Percentiles rank a stretch among this genome's conserved stretches.
These are phyloP conservation scores for Naegleria fowleri DNA, from an alignment of 208 protist genomes.

Conservation along the genomic window DNA sequence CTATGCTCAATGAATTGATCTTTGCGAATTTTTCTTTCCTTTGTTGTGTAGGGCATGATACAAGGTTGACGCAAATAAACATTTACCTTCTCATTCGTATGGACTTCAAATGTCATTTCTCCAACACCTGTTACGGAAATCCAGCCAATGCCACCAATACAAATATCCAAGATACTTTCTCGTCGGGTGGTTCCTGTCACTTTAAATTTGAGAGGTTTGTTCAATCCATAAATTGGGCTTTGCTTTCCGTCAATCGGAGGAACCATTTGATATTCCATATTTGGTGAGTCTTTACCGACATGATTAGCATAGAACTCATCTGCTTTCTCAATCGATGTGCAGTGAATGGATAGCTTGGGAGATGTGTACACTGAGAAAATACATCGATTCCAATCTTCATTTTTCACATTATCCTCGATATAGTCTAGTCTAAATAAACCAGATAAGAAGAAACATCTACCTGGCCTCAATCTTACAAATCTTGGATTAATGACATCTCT, in stretches of 20 bases:
- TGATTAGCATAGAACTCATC: not conserved
- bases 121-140: conserved; percentile 22
- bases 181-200: not conserved
- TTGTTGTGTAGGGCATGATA: not conserved
- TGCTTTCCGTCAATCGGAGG: not conserved
- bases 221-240: not conserved
- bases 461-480: not conserved
- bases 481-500: not conserved
- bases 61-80: not conserved
- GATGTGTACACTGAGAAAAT: not conserved
- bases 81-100: not conserved
- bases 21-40: not conserved
- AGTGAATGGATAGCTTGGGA: not conserved
- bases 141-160: conserved; percentile 18
- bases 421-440: conserved; percentile 4
- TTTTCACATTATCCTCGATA: not conserved
- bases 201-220: not conserved
- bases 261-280: not conserved
- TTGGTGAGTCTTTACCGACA: not conserved
- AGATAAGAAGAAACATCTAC: conserved; percentile 8
- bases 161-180: not conserved
- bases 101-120: not conserved
- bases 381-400: not conserved
- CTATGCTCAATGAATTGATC: not conserved
- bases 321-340: not conserved